A percentile compares a stretch with the other conserved stretches of the same genome.
Evolutionary conservation across 2,329 filamentous ascomycete genomes (phyloP).

Genomic region (Colletotrichum endophyticum): DNA sequence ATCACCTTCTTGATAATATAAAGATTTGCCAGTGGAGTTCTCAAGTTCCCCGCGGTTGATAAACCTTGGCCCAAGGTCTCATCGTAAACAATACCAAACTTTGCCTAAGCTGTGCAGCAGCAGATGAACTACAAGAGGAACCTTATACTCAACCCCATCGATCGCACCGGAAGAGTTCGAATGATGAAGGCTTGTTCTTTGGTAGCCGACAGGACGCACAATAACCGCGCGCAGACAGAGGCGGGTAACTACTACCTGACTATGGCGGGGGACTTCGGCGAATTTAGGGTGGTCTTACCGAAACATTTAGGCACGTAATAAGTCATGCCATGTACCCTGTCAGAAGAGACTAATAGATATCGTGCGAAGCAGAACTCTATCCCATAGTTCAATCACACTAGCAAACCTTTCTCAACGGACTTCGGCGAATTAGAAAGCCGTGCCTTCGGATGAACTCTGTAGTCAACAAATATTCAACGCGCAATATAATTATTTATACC

Average conservation of each 20-base stretch:
- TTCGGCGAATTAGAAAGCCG: neutral
- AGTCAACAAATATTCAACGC: neutral
- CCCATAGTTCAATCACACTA: neutral
- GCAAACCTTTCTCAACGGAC: neutral
- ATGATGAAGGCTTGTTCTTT: neutral
- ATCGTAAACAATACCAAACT: neutral
- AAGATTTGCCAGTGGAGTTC: neutral
- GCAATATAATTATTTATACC: neutral
- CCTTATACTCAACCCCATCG: neutral
- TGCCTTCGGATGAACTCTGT: neutral
- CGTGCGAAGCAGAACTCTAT: neutral
- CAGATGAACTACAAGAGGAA: neutral
- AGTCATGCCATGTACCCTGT: neutral
- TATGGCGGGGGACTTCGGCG: neutral
- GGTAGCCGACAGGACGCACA: neutral
- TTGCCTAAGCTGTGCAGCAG: neutral
- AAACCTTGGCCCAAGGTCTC: neutral
- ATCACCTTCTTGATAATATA: neutral
- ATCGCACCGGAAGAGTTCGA: neutral
- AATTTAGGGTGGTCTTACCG: accelerated
- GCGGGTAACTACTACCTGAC: neutral
- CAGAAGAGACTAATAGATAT: neutral
- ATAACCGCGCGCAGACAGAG: neutral
- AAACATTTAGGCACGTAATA: neutral
- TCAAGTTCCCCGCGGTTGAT: neutral